Percentiles rank a stretch among this genome's conserved stretches.
Evolutionary conservation across 2,329 filamentous ascomycete species (phyloP).

Genomic region (Epichloe gansuensis): DNA sequence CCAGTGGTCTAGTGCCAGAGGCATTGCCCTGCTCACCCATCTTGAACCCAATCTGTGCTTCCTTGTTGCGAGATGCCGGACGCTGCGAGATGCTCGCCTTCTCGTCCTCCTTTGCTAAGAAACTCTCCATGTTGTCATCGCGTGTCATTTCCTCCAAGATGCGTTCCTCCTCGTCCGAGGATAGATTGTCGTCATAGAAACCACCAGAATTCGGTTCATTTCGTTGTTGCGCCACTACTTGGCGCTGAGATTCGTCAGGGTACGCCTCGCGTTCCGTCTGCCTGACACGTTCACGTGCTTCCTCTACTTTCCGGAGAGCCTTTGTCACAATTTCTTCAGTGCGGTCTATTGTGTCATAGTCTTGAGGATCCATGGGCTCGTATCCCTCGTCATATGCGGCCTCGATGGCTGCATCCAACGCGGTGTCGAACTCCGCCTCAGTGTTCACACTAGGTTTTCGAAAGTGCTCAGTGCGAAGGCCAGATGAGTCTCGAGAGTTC

Average conservation of each 20-base stretch:
- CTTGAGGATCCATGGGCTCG: conserved; percentile 50
- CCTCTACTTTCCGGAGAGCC: conserved; percentile 53
- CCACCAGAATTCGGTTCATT: conserved; percentile 30
- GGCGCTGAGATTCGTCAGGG: conserved; percentile 13
- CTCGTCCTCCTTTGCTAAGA: conserved; percentile 43
- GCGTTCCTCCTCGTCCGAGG: conserved; percentile 60
- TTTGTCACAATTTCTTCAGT: conserved; percentile 37
- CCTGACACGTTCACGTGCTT: conserved; percentile 62
- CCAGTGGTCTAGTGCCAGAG: conserved; percentile 40
- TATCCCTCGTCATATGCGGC: conserved; percentile 89
- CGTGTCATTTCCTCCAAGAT: conserved; percentile 79
- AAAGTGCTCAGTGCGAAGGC: conserved; percentile 56
- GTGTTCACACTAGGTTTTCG: conserved; percentile 57
- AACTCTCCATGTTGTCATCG: conserved; percentile 72
- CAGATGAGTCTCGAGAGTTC: conserved; percentile 66
- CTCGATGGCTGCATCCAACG: conserved; percentile 87
- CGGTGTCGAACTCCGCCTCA: conserved; percentile 85
- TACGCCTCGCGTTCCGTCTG: conserved; percentile 58
- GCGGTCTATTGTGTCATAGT: conserved; percentile 22
- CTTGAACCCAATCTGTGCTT: conserved; percentile 69
- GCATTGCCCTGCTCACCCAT: conserved; percentile 37
- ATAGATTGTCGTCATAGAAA: conserved; percentile 46
- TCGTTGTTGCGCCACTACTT: conserved; percentile 20
- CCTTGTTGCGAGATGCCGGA: conserved; percentile 58
- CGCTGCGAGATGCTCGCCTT: conserved; percentile 39